Conservation (phyloP, 1,284 basidiomycete genomes). For the Ustilago esculenta region DNA sequence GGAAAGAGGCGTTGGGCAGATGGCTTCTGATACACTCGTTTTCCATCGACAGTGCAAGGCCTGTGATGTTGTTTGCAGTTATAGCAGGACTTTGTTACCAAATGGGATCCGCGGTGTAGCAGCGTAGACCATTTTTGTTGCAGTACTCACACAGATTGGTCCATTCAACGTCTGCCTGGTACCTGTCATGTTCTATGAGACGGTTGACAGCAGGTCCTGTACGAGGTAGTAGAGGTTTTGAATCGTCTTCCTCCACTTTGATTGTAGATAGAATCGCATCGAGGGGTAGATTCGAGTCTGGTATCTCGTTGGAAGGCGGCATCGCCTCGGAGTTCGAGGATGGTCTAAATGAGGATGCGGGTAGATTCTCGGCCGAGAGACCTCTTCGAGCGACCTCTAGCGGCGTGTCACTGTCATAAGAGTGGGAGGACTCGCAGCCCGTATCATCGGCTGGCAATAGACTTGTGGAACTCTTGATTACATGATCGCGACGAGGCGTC, state of each 20-base stretch:
- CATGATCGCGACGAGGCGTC: too few species aligned
- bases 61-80: neutral
- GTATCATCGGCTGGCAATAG: neutral
- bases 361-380: neutral
- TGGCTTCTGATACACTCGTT: too few species aligned
- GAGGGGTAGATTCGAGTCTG: too few species aligned
- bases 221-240: too few species aligned
- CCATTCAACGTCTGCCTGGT: slow-evolving; percentile 3
- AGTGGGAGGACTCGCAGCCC: neutral
- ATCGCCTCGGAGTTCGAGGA: too few species aligned
- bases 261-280: too few species aligned
- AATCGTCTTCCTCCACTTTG: too few species aligned
- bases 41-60: slow-evolving; percentile 2
- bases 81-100: neutral
- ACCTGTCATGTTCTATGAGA: neutral
- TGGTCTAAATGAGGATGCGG: neutral
- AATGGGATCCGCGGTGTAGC: neutral
- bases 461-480: too few species aligned
- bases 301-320: too few species aligned
- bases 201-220: too few species aligned
- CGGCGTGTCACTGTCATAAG: neutral
- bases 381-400: neutral
- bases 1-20: too few species aligned
- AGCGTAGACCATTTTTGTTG: neutral
- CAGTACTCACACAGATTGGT: slow-evolving; percentile 4